Conservation (phyloP, 352 stramenopile genomes). For the Pythium insidiosum region DNA sequence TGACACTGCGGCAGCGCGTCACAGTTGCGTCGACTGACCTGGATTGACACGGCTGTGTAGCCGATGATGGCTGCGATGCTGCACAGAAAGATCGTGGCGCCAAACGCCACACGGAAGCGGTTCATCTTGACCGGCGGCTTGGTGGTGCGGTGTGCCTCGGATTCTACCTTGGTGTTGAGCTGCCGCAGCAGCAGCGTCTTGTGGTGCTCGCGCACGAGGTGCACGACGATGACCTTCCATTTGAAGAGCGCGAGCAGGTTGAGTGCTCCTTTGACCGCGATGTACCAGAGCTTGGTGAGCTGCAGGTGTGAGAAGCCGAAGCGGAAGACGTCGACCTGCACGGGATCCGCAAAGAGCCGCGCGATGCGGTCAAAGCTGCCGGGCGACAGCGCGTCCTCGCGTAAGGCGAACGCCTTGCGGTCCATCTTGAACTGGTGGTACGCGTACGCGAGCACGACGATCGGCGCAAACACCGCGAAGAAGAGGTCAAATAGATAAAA, state of each 20-base stretch:
- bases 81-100: neutral
- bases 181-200: too few relatives aligned
- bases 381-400: conserved; percentile 3
- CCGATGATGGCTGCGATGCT: conserved; percentile 6
- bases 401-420: conserved; percentile 8
- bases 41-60: conserved; percentile 6
- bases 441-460: conserved; percentile 14
- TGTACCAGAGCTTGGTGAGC: conserved; percentile 6
- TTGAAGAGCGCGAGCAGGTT: conserved; percentile 15
- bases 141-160: too few relatives aligned
- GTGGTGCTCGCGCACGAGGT: conserved; percentile 8
- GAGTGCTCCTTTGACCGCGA: conserved; percentile 10
- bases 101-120: neutral
- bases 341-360: conserved; percentile 17
- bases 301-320: conserved; percentile 12
- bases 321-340: conserved; percentile 13
- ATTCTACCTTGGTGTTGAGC: neutral
- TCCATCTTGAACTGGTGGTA: conserved; percentile 19
- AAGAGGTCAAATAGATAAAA: conserved; percentile 23
- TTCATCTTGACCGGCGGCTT: neutral
- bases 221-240: conserved; percentile 15
- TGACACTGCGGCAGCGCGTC: conserved; percentile 2
- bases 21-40: neutral
- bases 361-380: conserved; percentile 13
- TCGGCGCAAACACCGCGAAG: conserved; percentile 21